Conservation (phyloP, 306 rosid genomes). For the Vicia faba region DNA sequence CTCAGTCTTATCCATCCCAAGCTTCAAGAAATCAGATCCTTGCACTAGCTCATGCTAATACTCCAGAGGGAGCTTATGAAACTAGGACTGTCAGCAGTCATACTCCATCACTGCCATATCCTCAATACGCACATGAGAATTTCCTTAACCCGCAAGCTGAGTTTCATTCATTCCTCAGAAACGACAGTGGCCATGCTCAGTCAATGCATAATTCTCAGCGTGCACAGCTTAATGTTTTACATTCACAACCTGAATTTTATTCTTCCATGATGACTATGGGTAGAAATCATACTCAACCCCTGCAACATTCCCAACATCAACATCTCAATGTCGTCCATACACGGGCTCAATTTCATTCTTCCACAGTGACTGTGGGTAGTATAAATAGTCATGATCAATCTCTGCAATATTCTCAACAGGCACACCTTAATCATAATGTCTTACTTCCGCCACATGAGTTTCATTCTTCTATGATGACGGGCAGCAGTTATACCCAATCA, state of each 20-base stretch:
- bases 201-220: conserved; percentile 21
- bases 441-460: conserved; percentile 14
- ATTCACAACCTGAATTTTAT: conserved; percentile 29
- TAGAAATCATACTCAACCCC: conserved; percentile 25
- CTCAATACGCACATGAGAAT: conserved; percentile 27
- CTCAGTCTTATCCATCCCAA: conserved; percentile 33
- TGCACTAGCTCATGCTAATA: conserved; percentile 9
- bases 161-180: conserved; percentile 27
- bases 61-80: conserved; percentile 31
- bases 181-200: conserved; percentile 13
- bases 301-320: conserved; percentile 27
- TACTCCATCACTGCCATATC: conserved; percentile 6
- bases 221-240: conserved; percentile 16
- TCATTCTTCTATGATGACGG: conserved; percentile 26
- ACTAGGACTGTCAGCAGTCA: conserved; percentile 13
- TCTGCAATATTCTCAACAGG: conserved; percentile 24
- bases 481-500: conserved; percentile 26
- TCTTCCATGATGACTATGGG: conserved; percentile 14
- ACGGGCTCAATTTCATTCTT: conserved; percentile 22
- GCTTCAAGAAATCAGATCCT: conserved; percentile 38
- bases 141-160: conserved; percentile 22
- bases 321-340: conserved; percentile 1
- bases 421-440: conserved; percentile 27
- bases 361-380: conserved; percentile 17
- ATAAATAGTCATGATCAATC: conserved; percentile 10